Evolutionary conservation across 345 rosid species (phyloP).

Genomic region (Reutealis trisperma): DNA sequence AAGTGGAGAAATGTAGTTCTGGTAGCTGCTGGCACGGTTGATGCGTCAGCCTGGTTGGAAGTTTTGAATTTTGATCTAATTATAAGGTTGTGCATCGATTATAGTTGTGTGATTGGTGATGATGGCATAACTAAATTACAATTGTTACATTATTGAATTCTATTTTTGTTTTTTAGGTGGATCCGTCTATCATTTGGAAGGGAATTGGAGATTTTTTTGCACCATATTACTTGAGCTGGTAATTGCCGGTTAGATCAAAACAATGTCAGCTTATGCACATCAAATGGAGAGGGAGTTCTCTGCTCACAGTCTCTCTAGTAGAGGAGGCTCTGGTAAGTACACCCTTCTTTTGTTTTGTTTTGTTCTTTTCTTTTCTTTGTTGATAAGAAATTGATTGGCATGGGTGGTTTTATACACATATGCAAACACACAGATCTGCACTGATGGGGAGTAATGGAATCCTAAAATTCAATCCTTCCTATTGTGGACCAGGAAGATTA

Average conservation of each 20-base stretch:
- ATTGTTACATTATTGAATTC: neutral
- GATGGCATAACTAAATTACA: neutral
- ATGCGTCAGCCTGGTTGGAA: constrained; percentile 13
- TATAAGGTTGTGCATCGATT: constrained; percentile 5
- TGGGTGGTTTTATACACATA: neutral
- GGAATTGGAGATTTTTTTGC: constrained; percentile 17
- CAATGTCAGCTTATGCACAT: constrained; percentile 72
- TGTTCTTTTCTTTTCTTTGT: neutral
- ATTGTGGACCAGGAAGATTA: neutral
- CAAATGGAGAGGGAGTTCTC: constrained; percentile 79
- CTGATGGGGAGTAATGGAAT: neutral
- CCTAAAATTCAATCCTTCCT: neutral
- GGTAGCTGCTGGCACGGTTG: constrained; percentile 20
- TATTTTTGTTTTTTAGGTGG: constrained; percentile 16
- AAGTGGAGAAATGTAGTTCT: constrained; percentile 19
- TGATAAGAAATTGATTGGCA: neutral
- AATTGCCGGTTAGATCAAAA: constrained; percentile 30
- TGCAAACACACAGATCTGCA: neutral
- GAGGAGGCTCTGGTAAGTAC: constrained; percentile 67
- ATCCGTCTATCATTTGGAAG: constrained; percentile 29
- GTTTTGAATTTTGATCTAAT: constrained; percentile 7
- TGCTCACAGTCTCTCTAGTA: constrained; percentile 52
- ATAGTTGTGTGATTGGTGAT: neutral
- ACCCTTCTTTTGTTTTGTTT: neutral
- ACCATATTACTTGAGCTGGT: constrained; percentile 19